Evolutionary conservation across 768 basidiomycete species (phyloP).

Genomic region (Phlebiopsis gigantea): DNA sequence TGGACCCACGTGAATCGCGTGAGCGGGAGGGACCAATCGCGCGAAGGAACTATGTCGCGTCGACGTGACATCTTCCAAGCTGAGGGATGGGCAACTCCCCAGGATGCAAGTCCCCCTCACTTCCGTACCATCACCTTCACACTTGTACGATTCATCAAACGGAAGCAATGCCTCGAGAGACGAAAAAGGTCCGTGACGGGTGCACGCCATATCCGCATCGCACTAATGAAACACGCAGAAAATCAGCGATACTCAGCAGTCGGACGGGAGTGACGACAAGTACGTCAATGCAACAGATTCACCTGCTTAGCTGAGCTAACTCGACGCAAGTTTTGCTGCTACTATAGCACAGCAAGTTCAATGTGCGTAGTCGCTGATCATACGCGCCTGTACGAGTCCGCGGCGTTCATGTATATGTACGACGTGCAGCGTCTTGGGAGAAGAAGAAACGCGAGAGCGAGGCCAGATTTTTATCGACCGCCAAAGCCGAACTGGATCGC

Average conservation of each 20-base stretch:
- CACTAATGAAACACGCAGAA: neutral
- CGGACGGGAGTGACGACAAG: slow-evolving; percentile 21
- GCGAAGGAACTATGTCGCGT: too few relatives aligned
- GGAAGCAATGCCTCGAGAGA: slow-evolving; percentile 1
- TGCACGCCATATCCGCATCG: too few relatives aligned
- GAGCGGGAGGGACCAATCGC: too few relatives aligned
- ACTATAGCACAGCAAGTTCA: slow-evolving; percentile 24
- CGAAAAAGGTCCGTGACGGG: neutral
- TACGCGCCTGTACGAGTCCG: neutral
- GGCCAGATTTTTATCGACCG: slow-evolving; percentile 15
- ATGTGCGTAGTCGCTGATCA: slow-evolving; percentile 11
- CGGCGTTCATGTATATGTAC: too few relatives aligned
- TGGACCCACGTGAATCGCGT: too few relatives aligned
- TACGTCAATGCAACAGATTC: neutral
- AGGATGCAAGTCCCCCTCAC: too few relatives aligned
- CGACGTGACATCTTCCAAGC: too few relatives aligned
- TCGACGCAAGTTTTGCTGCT: slow-evolving; percentile 16
- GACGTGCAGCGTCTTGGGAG: slow-evolving; percentile 19
- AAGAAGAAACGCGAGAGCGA: slow-evolving; percentile 26
- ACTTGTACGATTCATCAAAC: too few relatives aligned
- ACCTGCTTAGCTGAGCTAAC: neutral
- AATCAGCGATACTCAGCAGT: neutral
- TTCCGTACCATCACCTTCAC: too few relatives aligned
- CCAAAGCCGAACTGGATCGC: slow-evolving; percentile 16
- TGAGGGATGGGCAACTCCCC: too few relatives aligned